These are phyloP conservation scores for Zygoascus flipseniorum DNA, from an alignment of 805 yeast genomes.

Conservation along the genomic window DNA sequence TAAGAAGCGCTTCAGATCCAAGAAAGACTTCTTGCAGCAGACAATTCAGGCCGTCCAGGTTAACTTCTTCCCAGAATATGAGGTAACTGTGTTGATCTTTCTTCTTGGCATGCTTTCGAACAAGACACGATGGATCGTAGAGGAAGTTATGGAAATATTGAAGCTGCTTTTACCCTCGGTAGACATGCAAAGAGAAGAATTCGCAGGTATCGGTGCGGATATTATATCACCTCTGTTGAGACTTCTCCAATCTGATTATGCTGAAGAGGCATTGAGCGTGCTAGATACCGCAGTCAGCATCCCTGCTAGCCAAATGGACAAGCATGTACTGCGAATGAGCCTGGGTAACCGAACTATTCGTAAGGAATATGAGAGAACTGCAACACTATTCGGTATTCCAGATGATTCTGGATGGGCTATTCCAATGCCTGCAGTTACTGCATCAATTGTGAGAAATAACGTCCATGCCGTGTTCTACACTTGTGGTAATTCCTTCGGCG, in stretches of 20 bases:
- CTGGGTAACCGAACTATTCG: slow-evolving; percentile 72
- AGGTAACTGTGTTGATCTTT: slow-evolving; percentile 66
- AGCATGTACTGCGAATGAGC: slow-evolving; percentile 85
- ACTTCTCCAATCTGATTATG: slow-evolving; percentile 71
- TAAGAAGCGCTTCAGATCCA: slow-evolving; percentile 76
- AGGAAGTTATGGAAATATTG: slow-evolving; percentile 69
- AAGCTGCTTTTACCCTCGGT: slow-evolving; percentile 68
- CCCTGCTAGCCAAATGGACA: slow-evolving; percentile 86
- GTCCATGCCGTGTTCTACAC: slow-evolving; percentile 93
- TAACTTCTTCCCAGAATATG: slow-evolving; percentile 62
- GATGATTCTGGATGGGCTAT: slow-evolving; percentile 96
- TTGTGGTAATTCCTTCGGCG: slow-evolving; percentile 34
- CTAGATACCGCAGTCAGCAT: slow-evolving; percentile 76
- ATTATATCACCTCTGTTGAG: slow-evolving; percentile 83
- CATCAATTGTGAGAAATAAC: slow-evolving; percentile 81
- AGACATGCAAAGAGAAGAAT: slow-evolving; percentile 68
- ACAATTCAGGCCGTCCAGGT: slow-evolving; percentile 60
- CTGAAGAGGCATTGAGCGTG: slow-evolving; percentile 82
- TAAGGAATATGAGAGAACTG: slow-evolving; percentile 76
- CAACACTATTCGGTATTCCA: slow-evolving; percentile 90
- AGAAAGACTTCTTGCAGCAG: slow-evolving; percentile 80
- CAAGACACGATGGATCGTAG: slow-evolving; percentile 66
- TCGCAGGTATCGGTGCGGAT: slow-evolving; percentile 90
- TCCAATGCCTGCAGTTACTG: slow-evolving; percentile 88
- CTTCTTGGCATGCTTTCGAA: slow-evolving; percentile 75